Percentiles rank a stretch among this genome's conserved stretches.
These are phyloP conservation scores for Musa beccarii DNA, from an alignment of 176 grass and related monocot genomes.

Conservation along the genomic window DNA sequence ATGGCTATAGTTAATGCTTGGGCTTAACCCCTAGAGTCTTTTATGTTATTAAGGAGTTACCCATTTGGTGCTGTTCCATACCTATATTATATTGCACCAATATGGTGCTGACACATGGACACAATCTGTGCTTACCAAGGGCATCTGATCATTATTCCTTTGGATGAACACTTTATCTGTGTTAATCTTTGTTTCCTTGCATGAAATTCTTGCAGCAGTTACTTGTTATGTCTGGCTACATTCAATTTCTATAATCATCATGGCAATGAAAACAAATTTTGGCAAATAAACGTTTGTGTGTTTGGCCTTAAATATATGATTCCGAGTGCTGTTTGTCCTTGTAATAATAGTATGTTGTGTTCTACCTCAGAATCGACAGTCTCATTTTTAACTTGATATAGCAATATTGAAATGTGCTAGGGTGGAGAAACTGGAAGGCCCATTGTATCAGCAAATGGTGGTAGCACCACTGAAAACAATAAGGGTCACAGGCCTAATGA, in stretches of 20 bases:
- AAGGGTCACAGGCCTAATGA: constrained; percentile 15
- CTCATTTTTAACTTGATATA: neutral
- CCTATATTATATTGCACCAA: too few relatives aligned
- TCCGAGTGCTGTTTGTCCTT: neutral
- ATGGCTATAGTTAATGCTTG: neutral
- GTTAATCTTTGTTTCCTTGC: neutral
- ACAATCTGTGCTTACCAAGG: too few relatives aligned
- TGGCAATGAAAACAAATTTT: neutral
- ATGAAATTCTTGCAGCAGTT: neutral
- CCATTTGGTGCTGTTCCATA: too few relatives aligned
- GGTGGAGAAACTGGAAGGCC: constrained; percentile 11
- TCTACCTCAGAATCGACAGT: neutral
- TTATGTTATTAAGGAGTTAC: too few relatives aligned
- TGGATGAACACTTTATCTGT: too few relatives aligned
- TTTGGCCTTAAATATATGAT: constrained; percentile 6
- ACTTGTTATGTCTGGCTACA: neutral
- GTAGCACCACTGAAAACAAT: neutral
- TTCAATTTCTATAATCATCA: neutral
- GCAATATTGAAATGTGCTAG: constrained; percentile 24
- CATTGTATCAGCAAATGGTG: constrained; percentile 20
- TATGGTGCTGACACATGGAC: too few relatives aligned
- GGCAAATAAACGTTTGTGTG: constrained; percentile 1
- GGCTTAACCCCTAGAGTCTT: neutral
- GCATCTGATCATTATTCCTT: too few relatives aligned
- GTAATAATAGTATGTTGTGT: constrained; percentile 12